Conservation (phyloP, 768 basidiomycete genomes). For the Pleurotus tuoliensis region DNA sequence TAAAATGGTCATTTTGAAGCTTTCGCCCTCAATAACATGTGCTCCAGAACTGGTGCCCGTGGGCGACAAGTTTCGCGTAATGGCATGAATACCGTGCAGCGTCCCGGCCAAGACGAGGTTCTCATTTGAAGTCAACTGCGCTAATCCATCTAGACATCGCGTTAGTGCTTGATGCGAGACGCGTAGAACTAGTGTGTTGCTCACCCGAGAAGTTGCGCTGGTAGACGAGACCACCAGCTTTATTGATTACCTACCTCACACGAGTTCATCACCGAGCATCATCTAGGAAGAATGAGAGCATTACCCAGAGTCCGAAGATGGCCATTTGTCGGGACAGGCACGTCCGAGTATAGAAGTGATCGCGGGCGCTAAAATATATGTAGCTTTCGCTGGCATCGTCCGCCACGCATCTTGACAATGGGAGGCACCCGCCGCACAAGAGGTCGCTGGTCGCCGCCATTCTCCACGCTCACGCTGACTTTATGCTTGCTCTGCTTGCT, state of each 20-base stretch:
- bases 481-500: conserved; percentile 1
- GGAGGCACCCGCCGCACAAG: not conserved
- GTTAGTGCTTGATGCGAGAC: not conserved
- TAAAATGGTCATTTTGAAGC: conserved; percentile 90
- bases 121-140: conserved; percentile 88
- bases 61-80: conserved; percentile 88
- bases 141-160: conserved; percentile 71
- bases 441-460: not conserved
- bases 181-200: conserved; percentile 13
- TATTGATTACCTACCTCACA: conserved; percentile 80
- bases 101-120: conserved; percentile 95
- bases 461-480: not conserved
- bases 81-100: conserved; percentile 97
- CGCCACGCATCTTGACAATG: not conserved
- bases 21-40: conserved; percentile 94
- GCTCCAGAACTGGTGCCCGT: conserved; percentile 79
- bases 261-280: conserved; percentile 4
- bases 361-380: not conserved
- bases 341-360: too few species aligned
- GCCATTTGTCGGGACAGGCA: conserved; percentile 45
- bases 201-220: conserved; percentile 87
- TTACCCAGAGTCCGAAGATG: conserved; percentile 80
- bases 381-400: too few species aligned
- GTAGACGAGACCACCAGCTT: conserved; percentile 96
- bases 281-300: not conserved